Conservation (phyloP, 768 basidiomycete species). For the Tylopilus sp. region DNA sequence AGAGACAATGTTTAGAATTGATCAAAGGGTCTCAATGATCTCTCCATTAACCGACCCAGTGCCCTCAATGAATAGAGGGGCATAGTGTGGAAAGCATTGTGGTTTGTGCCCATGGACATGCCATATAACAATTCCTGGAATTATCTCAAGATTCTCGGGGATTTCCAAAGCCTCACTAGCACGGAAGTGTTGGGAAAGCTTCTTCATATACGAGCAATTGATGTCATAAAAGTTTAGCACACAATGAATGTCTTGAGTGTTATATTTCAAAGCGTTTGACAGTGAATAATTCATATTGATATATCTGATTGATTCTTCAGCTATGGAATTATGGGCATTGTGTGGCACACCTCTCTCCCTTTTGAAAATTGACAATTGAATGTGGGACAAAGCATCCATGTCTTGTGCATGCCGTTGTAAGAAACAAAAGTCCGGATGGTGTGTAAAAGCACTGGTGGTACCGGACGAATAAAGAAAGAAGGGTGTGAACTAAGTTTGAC, state of each 20-base stretch:
- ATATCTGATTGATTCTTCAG: no score
- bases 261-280: not conserved
- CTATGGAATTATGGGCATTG: no score
- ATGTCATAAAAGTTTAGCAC: slow-evolving; percentile 1
- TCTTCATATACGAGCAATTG: slow-evolving; percentile 11
- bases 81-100: slow-evolving; percentile 17
- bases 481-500: no score
- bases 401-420: no score
- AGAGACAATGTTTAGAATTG: not conserved
- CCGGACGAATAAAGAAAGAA: no score
- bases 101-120: slow-evolving; percentile 25
- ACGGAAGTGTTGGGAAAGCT: not conserved
- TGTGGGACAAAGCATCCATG: no score
- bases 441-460: no score
- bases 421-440: no score
- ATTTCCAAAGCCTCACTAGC: not conserved
- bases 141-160: not conserved
- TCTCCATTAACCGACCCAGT: slow-evolving; percentile 1
- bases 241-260: not conserved
- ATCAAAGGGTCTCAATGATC: slow-evolving; percentile 8
- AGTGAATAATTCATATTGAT: slow-evolving; percentile 11
- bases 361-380: no score
- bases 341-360: no score
- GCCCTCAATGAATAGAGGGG: not conserved
- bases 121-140: slow-evolving; percentile 20